phyloP scores from a whole-genome alignment of 805 yeast genomes.

The Kuraishia molischiana region DNA sequence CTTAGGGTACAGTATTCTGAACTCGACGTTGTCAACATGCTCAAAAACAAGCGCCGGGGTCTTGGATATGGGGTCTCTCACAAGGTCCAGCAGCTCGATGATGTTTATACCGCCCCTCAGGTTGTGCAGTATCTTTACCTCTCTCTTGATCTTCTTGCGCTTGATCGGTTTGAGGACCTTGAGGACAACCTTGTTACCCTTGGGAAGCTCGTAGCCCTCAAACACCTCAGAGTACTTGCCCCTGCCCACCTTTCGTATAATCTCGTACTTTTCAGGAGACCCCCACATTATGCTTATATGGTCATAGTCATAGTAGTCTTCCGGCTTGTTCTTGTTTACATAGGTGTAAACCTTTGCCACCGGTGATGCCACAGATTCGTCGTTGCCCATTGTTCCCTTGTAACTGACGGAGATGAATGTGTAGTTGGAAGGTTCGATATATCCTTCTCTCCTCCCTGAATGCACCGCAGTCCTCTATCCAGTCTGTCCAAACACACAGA shows the following conservation, averaged over 20 bases:
- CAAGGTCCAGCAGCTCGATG: constrained; percentile 68
- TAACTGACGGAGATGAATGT: no score
- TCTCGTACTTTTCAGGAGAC: constrained; percentile 43
- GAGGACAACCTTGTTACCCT: constrained; percentile 62
- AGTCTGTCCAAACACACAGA: background rate
- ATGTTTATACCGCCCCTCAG: constrained; percentile 80
- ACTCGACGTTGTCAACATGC: constrained; percentile 73
- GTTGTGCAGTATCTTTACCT: constrained; percentile 79
- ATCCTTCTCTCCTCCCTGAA: no score
- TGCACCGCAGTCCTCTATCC: no score
- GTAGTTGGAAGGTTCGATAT: no score
- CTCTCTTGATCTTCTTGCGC: constrained; percentile 83
- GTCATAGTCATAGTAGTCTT: constrained; percentile 82
- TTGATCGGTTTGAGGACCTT: constrained; percentile 91
- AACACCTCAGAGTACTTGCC: constrained; percentile 96
- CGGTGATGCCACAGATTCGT: background rate
- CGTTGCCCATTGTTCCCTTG: no score
- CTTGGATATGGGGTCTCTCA: constrained; percentile 67
- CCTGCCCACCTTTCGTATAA: constrained; percentile 76
- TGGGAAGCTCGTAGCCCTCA: constrained; percentile 64
- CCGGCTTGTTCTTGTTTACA: constrained; percentile 57
- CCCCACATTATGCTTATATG: constrained; percentile 57
- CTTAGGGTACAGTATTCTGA: constrained; percentile 71
- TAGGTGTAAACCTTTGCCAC: constrained; percentile 58
- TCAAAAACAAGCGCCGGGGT: constrained; percentile 88